Conservation (phyloP, 1,284 basidiomycete species). For the Chalciporus sp. region DNA sequence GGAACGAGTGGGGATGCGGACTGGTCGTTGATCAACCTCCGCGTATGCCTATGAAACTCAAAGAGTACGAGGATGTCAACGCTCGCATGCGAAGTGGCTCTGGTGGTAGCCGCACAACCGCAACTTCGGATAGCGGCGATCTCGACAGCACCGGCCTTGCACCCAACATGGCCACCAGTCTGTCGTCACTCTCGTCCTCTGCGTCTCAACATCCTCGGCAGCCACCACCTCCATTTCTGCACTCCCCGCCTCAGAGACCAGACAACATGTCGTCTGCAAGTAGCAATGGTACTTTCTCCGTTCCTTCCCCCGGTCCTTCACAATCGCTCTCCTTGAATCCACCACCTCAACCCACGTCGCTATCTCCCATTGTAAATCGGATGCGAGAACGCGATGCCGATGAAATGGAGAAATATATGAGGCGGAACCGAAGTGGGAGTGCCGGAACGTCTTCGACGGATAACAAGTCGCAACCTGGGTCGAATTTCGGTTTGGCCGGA, state of each 20-base stretch:
- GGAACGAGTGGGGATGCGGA: slow-evolving; percentile 56
- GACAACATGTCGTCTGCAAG: slow-evolving; percentile 39
- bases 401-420: slow-evolving; percentile 81
- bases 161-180: slow-evolving; percentile 40
- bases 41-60: slow-evolving; percentile 44
- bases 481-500: slow-evolving; percentile 49
- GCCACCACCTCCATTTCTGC: slow-evolving; percentile 54
- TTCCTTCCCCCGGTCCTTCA: slow-evolving; percentile 45
- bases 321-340: slow-evolving; percentile 42
- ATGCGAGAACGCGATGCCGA: slow-evolving; percentile 80
- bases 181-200: slow-evolving; percentile 52
- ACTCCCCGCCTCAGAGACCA: slow-evolving; percentile 40
- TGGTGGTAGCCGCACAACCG: slow-evolving; percentile 74
- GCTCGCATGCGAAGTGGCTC: slow-evolving; percentile 77
- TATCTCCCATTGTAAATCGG: slow-evolving; percentile 74
- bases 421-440: slow-evolving; percentile 77
- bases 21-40: slow-evolving; percentile 40
- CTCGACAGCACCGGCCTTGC: slow-evolving; percentile 47
- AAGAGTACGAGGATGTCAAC: slow-evolving; percentile 35
- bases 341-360: slow-evolving; percentile 36
- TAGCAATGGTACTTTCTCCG: slow-evolving; percentile 48
- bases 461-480: slow-evolving; percentile 58
- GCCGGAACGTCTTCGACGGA: slow-evolving; percentile 71
- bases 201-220: slow-evolving; percentile 49
- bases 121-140: slow-evolving; percentile 74